Evolutionary conservation across 768 basidiomycete species (phyloP), one percentile per base, ranked within the genome.

Genomic region (Nevesoporus exiguus): DNA sequence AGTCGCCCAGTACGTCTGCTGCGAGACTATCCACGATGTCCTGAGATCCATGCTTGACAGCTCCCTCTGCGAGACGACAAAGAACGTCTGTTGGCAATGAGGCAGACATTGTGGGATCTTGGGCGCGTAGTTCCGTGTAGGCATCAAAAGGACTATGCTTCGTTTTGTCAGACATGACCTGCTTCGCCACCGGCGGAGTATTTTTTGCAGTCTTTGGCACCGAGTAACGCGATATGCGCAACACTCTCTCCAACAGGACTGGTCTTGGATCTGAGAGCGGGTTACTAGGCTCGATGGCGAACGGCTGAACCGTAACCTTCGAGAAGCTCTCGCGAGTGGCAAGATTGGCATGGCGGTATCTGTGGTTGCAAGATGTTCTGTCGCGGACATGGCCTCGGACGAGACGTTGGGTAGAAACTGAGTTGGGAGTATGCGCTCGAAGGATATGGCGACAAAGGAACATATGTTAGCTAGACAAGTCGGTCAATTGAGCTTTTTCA

Each of bases 391-490:
- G 60, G 47, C 42, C 43, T 55, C 54, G 60, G 48, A 58, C 33
- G 54, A 68, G 39, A 52, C 49, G 68, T 59, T 58, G 62, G 29
- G 59, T 49, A 41, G 60, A 58, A 49, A 51, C 37, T 50, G 66
- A 54, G 61, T 68, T 72, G 51, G 64, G 66, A 62, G 73, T 66
- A 70, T 75, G 73, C 71, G 74, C 73, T 79, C 75, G 75, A 61
- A 74, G 72, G 64, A 77, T 71, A 73, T 73, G 78, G 73, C 82
- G 84, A 78, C 85, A 84, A 81, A 82, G 77, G 74, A 78, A 85
- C 85, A 87, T 87, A 84, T 80, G 83, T 87, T 77, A 87, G 74
- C 85, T 82, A 58, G n/a, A 60, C 44, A 29, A 42, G 55, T 17
- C 15, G 25, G 42, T 65, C 36, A 54, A 15, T 14, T 40, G 13